Conservation (phyloP, 2,329 filamentous ascomycete species). For the Pseudogymnoascus pannorum region DNA sequence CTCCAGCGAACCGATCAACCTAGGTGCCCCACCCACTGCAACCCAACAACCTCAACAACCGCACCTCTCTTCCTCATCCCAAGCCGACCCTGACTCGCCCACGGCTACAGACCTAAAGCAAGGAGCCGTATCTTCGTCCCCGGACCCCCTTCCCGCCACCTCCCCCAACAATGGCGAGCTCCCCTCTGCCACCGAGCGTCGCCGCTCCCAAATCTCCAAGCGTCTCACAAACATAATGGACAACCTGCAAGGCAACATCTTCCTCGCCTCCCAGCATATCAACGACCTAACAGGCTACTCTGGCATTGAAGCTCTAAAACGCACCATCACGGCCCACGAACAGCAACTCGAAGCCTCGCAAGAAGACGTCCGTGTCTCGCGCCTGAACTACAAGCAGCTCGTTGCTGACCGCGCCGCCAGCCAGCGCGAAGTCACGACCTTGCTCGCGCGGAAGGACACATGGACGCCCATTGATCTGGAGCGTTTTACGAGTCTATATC, state of each 20-base stretch:
- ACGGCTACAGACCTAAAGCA: slow-evolving; percentile 7
- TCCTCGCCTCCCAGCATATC: slow-evolving; percentile 77
- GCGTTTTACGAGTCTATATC: slow-evolving; percentile 86
- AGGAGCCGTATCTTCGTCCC: not conserved
- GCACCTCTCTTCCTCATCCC: slow-evolving; percentile 2
- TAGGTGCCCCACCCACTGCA: slow-evolving; percentile 10
- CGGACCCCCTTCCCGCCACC: not conserved
- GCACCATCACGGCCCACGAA: slow-evolving; percentile 65
- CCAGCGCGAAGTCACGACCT: slow-evolving; percentile 89
- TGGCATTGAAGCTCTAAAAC: slow-evolving; percentile 78
- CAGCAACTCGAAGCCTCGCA: slow-evolving; percentile 51
- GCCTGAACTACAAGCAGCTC: slow-evolving; percentile 72
- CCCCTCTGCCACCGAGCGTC: slow-evolving; percentile 40
- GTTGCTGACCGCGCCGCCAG: slow-evolving; percentile 78
- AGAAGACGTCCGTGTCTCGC: slow-evolving; percentile 59
- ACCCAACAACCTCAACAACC: slow-evolving; percentile 10
- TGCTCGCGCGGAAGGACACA: slow-evolving; percentile 87
- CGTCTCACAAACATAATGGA: slow-evolving; percentile 73
- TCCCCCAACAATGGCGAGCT: slow-evolving; percentile 28
- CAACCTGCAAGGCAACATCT: slow-evolving; percentile 74
- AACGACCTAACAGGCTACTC: slow-evolving; percentile 95
- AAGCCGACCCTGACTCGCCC: slow-evolving; percentile 6
- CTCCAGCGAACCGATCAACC: slow-evolving; percentile 9
- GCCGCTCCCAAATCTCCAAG: slow-evolving; percentile 36
- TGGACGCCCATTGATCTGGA: slow-evolving; percentile 86